Base-by-base conservation (phyloP, 495 filamentous ascomycete species). In the Chlorociboria aeruginascens region DNA sequence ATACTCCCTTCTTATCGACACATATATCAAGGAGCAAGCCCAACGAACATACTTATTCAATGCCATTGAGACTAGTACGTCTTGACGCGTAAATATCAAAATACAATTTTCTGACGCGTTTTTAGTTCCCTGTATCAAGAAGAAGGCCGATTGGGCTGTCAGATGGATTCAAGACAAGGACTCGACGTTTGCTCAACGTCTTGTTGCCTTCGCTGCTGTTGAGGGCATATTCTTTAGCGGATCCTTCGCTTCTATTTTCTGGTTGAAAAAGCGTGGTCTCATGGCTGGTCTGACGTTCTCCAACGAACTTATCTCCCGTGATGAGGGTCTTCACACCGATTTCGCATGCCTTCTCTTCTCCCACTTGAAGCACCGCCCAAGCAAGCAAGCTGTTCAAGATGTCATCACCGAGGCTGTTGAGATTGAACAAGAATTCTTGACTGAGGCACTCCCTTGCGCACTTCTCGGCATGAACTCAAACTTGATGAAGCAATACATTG, bases 181-280 rank as follows among this genome's bases (percentile, higher is more conserved):
- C 57, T 92, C 88, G 9, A 95, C 89, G 54, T 98, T 97, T 54
- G 92, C 88, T 42, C 85, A 86, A 67, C 92, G 93, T 57, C 82
- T 98, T 33, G 84, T 98, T 53, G 92, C 92, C 55, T 98, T 98
- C 66, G 92, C 92, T 48, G 93, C 90, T 40, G 88, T 98, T 47
- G 92, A 98, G 71, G 92, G 92, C 64, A 97, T 98, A 72, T 98
- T 98, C 83, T 98, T 98, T 82, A 86, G 80, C 60, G 93, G 92
- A 56, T 94, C 92, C n/a, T 98, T 98, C 56, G 93, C 92, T 4
- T 92, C 92, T 49, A 95, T 98, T 69, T 98, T 98, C 80, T 98
- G 92, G 92, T 76, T 98, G 62, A 98, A 98, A 85, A 98, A 98
- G 81, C 93, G 92, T 64, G 92, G 92, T 52, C 78, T 98, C 53